Percentiles rank a stretch among this genome's conserved stretches.
Evolutionary conservation across 2,329 filamentous ascomycete species (phyloP).

Genomic region (Nigrospora sphaerica): DNA sequence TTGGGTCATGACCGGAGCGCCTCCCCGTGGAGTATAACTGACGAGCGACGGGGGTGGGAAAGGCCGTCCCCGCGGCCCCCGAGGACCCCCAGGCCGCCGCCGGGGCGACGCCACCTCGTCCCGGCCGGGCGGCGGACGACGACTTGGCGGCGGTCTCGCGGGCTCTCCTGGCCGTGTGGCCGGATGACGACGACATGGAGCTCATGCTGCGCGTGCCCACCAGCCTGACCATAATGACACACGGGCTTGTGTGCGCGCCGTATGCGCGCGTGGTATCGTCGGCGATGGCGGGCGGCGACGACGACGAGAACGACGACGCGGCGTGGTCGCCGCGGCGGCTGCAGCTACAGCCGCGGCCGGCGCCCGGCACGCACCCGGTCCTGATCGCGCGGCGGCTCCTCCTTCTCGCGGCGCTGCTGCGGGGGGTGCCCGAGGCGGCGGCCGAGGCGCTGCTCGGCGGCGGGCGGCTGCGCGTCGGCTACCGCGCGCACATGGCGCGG

Average conservation of each 20-base stretch:
- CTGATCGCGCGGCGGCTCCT: constrained; percentile 34
- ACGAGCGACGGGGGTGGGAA: too few species aligned
- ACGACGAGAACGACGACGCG: neutral
- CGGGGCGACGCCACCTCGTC: too few species aligned
- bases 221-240: neutral
- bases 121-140: too few species aligned
- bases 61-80: too few species aligned
- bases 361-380: constrained; percentile 25
- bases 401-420: constrained; percentile 27
- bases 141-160: neutral
- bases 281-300: too few species aligned
- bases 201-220: neutral
- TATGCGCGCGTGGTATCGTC: constrained; percentile 11
- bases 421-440: constrained; percentile 13
- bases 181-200: neutral
- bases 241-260: neutral
- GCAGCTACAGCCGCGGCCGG: constrained; percentile 1
- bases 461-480: too few species aligned
- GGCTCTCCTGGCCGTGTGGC: neutral
- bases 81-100: too few species aligned
- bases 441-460: too few species aligned
- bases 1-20: too few species aligned
- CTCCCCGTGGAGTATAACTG: too few species aligned
- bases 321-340: constrained; percentile 6
- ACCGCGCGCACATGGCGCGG: neutral